phyloP scores from a whole-genome alignment of 148 eudicot genomes.

The Rhododendron simsii region DNA sequence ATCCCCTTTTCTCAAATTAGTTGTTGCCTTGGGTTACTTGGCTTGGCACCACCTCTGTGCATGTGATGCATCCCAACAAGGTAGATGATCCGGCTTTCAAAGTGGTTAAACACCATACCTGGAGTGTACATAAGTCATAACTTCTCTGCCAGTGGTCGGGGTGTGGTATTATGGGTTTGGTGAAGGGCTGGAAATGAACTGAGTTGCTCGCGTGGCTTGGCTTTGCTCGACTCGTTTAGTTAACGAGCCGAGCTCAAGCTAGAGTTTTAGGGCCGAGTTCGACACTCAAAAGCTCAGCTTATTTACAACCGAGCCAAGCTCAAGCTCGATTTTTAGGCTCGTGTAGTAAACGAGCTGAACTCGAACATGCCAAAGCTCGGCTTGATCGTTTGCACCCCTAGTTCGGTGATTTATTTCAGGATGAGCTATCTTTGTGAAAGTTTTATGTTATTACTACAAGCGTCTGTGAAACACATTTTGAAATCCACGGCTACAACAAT shows the following conservation, averaged over 20 bases:
- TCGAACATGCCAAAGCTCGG: not conserved
- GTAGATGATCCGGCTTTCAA: not conserved
- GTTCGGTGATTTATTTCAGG: not conserved
- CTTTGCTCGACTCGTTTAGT: not conserved
- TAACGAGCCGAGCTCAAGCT: too few species aligned
- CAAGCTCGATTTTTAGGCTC: too few species aligned
- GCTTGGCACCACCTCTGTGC: not conserved
- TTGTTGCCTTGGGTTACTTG: slow-evolving; percentile 4
- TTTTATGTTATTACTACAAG: not conserved
- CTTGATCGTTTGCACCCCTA: not conserved
- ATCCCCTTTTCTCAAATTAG: not conserved
- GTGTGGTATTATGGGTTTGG: not conserved
- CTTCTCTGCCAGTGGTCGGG: not conserved
- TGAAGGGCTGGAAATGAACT: too few species aligned
- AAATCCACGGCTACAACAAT: not conserved
- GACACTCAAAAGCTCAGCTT: not conserved
- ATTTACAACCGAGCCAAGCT: too few species aligned
- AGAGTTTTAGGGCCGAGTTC: too few species aligned
- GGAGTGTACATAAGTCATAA: not conserved
- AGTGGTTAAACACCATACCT: not conserved
- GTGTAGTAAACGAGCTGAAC: too few species aligned
- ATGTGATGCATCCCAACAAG: not conserved
- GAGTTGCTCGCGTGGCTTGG: not conserved
- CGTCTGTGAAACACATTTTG: not conserved
- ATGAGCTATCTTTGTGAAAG: not conserved